Percentiles rank a stretch among this genome's conserved stretches.
phyloP scores from a whole-genome alignment of 2,329 filamentous ascomycete species.

The Penicillium brasilianum region DNA sequence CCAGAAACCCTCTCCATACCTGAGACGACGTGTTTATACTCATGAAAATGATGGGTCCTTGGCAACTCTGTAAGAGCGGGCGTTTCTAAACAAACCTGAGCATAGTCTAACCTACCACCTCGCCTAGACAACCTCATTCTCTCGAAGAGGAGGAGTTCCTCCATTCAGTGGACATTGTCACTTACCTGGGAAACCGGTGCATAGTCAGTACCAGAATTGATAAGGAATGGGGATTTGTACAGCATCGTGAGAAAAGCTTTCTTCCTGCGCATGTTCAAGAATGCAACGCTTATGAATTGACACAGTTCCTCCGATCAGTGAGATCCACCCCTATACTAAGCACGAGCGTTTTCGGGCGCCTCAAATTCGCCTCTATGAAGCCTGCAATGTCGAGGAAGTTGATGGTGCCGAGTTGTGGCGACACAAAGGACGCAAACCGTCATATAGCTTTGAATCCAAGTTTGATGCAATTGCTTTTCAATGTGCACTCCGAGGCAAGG shows the following conservation, averaged over 20 bases:
- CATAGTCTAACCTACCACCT: background rate
- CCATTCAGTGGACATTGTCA: conserved; percentile 3
- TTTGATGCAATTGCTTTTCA: background rate
- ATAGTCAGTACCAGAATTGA: conserved; percentile 3
- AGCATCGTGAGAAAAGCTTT: conserved; percentile 3
- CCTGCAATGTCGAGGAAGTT: background rate
- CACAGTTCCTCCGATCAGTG: background rate
- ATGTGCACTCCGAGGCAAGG: conserved; percentile 6
- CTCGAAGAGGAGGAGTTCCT: background rate
- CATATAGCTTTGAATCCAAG: background rate
- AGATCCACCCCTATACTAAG: conserved; percentile 7
- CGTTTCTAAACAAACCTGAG: background rate
- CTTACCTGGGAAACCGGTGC: background rate
- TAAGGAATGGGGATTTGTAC: conserved; percentile 1
- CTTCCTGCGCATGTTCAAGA: background rate
- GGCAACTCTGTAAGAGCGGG: conserved; percentile 1
- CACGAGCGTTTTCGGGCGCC: conserved; percentile 1
- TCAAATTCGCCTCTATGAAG: conserved; percentile 4
- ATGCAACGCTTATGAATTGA: background rate
- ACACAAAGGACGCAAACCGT: conserved; percentile 6
- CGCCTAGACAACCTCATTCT: background rate
- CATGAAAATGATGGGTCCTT: background rate
- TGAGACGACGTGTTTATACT: conserved; percentile 6
- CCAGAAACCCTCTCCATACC: background rate
- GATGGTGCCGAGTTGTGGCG: background rate